Evolutionary conservation across 441 rosid species (phyloP).

Genomic region (Jatropha multifida): DNA sequence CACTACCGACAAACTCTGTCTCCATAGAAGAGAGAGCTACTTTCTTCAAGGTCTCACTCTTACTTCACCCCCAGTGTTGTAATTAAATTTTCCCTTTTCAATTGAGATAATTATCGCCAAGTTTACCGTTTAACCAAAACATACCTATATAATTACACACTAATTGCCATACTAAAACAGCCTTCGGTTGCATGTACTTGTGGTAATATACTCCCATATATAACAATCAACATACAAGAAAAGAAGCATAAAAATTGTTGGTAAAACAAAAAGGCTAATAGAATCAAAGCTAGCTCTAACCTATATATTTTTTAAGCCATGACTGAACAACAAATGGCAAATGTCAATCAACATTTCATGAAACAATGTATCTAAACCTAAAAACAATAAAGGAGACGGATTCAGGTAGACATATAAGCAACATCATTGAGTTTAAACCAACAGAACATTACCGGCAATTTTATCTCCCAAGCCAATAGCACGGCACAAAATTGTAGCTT

Average conservation of each 20-base stretch:
- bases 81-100: background rate
- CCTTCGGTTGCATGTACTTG: background rate
- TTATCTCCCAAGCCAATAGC: slow-evolving; percentile 48
- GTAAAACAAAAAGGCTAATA: background rate
- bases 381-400: slow-evolving; percentile 8
- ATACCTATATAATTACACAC: background rate
- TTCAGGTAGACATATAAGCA: background rate
- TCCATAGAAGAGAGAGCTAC: background rate
- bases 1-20: background rate
- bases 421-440: background rate
- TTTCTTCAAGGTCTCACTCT: background rate
- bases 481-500: slow-evolving; percentile 40
- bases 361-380: background rate
- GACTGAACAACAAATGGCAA: background rate
- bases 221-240: background rate
- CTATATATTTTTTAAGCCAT: background rate
- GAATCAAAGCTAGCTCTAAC: background rate
- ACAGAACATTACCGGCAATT: slow-evolving; percentile 38
- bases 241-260: background rate
- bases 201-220: background rate
- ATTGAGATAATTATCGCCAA: background rate
- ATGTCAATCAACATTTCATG: background rate
- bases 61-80: background rate
- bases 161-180: background rate
- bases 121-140: background rate